Base-by-base conservation (phyloP, 2,329 filamentous ascomycete genomes). In the Penicillium olsonii region DNA sequence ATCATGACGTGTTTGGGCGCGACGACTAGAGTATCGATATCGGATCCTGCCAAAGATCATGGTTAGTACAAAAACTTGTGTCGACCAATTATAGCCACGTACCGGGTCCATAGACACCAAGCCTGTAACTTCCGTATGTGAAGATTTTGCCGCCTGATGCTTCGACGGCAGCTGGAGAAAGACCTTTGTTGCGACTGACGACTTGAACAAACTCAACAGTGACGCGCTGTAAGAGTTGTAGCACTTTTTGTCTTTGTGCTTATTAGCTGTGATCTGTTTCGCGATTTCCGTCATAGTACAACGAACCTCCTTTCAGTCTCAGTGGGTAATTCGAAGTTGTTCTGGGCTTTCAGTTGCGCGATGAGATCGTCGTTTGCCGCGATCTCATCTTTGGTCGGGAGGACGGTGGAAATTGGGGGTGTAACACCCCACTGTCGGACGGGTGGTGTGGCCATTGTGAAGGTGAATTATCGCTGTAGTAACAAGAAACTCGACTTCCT, bases 11-110 rank as follows among this genome's bases (percentile, higher is more conserved):
- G 91, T 73, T 90, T 92, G 9, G 94, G 94, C 12, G 87, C 92
- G 42, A 96, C 87, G 51, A 97, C 85, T 43, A 99, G 83, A 2
- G 94, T 96, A 75, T 99, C 94, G 63, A 99, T 97, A 84, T 99
- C 94, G 39, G 94, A 97, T 42, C 91, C 91, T 83, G 38, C 34
- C 40, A 51, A n/a, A 17, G 37, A 22, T 15, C 15, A 47, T 47
- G 48, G 48, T 47, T 17, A 49, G 2, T 6, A 33, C 2, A 9
- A 10, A 12, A 31, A 5, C 1, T n/a, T 17, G 5, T 2, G 7
- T 24, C 3, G 22, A 12, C 35, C 24, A 2, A 15, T 37, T 11
- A 15, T n/a, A 31, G 17, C 18, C 29, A 66, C 70, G 61, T 53
- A 83, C 81, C 80, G 37, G 94, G 94, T 5, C 92, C 92, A 70